Conservation (phyloP, 1,284 basidiomycete species). For the Cryptococcus amylolentus region DNA sequence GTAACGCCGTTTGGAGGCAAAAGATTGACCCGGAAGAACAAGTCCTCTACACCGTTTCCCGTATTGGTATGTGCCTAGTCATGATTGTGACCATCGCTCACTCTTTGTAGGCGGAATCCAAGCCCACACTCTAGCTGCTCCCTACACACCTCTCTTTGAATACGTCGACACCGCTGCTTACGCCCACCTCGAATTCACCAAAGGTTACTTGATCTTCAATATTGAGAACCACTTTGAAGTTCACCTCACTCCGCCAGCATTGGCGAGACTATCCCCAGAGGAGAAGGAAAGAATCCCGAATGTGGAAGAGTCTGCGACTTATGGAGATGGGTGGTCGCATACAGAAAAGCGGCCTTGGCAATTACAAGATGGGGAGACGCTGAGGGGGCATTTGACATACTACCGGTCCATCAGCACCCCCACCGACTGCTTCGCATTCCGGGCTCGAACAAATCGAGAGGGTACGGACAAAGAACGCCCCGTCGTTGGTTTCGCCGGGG, state of each 20-base stretch:
- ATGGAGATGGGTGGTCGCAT: slow-evolving; percentile 15
- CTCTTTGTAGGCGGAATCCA: neutral
- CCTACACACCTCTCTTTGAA: slow-evolving; percentile 26
- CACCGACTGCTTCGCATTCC: slow-evolving; percentile 30
- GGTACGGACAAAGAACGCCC: slow-evolving; percentile 22
- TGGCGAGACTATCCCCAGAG: slow-evolving; percentile 1
- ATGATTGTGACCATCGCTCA: neutral
- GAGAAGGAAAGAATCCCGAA: neutral
- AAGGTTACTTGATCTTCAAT: slow-evolving; percentile 38
- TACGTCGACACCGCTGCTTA: slow-evolving; percentile 17
- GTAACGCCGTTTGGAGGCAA: slow-evolving; percentile 37
- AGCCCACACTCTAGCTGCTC: neutral
- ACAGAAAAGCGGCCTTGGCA: too few relatives aligned
- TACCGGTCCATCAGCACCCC: slow-evolving; percentile 33
- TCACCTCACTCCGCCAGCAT: slow-evolving; percentile 12
- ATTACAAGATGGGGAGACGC: slow-evolving; percentile 4
- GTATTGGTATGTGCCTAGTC: slow-evolving; percentile 16
- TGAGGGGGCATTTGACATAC: slow-evolving; percentile 35
- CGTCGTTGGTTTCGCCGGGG: slow-evolving; percentile 29
- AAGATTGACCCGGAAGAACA: slow-evolving; percentile 34
- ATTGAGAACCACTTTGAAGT: slow-evolving; percentile 7
- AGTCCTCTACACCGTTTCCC: slow-evolving; percentile 29
- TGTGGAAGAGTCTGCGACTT: slow-evolving; percentile 3
- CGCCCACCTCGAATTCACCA: slow-evolving; percentile 41
- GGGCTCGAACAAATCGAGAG: slow-evolving; percentile 34